Conservation (phyloP, 257 asterid genomes). For the Solanum commersonii region DNA sequence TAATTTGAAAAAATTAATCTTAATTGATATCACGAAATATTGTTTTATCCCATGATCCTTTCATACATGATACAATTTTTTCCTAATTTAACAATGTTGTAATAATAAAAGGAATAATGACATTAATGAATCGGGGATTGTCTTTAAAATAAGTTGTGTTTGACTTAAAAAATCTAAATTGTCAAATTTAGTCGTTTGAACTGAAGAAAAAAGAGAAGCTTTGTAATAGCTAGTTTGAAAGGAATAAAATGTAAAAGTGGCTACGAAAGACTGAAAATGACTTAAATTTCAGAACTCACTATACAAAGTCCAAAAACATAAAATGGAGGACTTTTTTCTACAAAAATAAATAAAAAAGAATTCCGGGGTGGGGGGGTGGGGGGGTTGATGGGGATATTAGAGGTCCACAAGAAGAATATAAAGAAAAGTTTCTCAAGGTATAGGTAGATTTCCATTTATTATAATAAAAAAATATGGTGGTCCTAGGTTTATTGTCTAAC, state of each 20-base stretch:
- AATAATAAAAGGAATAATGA: not conserved
- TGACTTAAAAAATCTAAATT: not conserved
- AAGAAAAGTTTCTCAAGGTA: not conserved
- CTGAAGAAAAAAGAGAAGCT: not conserved
- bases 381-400: not conserved
- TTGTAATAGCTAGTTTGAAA: not conserved
- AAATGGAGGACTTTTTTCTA: not conserved
- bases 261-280: not conserved
- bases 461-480: not conserved
- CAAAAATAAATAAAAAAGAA: not conserved
- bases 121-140: not conserved
- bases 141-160: not conserved
- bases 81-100: not conserved
- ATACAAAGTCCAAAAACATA: not conserved
- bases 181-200: not conserved
- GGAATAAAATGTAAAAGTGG: not conserved
- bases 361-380: fast-evolving
- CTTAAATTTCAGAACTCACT: not conserved
- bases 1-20: too few species aligned
- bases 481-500: not conserved
- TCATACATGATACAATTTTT: not conserved
- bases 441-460: not conserved
- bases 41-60: not conserved
- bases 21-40: not conserved
- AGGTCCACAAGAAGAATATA: not conserved